Evolutionary conservation across 768 basidiomycete species (phyloP), one percentile per base, ranked within the genome.

Genomic region (Crassisporium funariophilum): DNA sequence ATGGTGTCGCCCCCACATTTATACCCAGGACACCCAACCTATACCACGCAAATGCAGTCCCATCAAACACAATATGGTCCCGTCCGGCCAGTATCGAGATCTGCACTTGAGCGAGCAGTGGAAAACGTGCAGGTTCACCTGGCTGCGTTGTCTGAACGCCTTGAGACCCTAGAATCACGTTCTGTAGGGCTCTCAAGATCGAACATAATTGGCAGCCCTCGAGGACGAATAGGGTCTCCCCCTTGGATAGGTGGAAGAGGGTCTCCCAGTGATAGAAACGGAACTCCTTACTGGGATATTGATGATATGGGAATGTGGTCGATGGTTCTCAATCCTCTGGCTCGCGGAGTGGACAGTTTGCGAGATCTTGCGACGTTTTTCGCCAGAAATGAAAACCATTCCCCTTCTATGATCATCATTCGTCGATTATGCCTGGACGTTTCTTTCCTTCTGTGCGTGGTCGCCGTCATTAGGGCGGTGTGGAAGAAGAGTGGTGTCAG

Each of bases 231-330:
- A 21, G 70, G 69, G 24, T 73, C 73, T 33, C 68, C 76, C 11
- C 49, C 68, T 2, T 69, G 70, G 69, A 57, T 55, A 47, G 52
- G 45, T 27, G 60, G 60, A 36, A 68, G 74, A n/a, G 68, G 70
- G 24, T 78, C 76, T 25, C 76, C 77, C 4, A 57, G 70, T 24
- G 61, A 64, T 31, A 57, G 67, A 3, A 61, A 60, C 24, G 66
- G 63, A 23, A 49, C 25, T 9, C 64, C 66, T 23, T 65, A 73
- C 15, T 88, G 85, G 84, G 85, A 90, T 60, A 59, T 88, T n/a
- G 79, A 88, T 40, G 88, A 91, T 60, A 72, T 91, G 61, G 91
- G 91, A 37, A 77, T 91, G 72, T 93, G 91, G 91, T 80, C 90
- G 5, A 56, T 85, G 35, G 70, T 91, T 12, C 68, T 89, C 5